These are phyloP conservation scores for Inonotus hispidus DNA, from an alignment of 1,284 basidiomycete genomes.

Conservation along the genomic window DNA sequence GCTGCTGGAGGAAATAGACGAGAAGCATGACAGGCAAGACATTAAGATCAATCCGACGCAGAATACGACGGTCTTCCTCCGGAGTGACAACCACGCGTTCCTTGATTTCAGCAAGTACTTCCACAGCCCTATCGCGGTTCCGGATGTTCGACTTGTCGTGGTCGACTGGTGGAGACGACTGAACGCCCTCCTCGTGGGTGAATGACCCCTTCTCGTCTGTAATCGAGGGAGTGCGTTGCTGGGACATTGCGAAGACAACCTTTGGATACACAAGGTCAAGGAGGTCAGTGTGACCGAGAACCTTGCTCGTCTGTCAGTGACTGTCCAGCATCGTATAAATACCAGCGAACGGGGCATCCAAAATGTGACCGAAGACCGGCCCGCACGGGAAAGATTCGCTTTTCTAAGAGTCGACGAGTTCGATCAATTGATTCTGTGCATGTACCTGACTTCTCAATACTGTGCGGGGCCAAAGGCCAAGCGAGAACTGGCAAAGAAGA, in stretches of 20 bases:
- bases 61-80: slow-evolving; percentile 5
- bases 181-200: neutral
- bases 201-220: neutral
- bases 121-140: neutral
- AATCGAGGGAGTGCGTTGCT: neutral
- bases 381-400: neutral
- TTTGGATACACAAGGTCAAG: neutral
- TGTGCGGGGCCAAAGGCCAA: neutral
- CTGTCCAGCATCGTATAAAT: neutral
- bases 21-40: slow-evolving; percentile 18
- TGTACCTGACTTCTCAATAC: neutral
- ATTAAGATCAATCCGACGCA: slow-evolving; percentile 9
- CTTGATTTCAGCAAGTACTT: neutral
- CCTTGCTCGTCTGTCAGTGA: neutral
- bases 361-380: neutral
- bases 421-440: neutral
- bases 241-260: neutral
- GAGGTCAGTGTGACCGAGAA: neutral
- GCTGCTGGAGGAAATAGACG: slow-evolving; percentile 14
- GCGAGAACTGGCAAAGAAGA: too few species aligned
- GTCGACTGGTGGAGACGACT: neutral
- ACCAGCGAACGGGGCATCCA: neutral
- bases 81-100: slow-evolving; percentile 3
- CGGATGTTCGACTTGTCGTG: neutral
- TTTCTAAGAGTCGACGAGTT: neutral